phyloP scores from a whole-genome alignment of 192 early-diverging fungal species.

The Helicostylum pulchrum region DNA sequence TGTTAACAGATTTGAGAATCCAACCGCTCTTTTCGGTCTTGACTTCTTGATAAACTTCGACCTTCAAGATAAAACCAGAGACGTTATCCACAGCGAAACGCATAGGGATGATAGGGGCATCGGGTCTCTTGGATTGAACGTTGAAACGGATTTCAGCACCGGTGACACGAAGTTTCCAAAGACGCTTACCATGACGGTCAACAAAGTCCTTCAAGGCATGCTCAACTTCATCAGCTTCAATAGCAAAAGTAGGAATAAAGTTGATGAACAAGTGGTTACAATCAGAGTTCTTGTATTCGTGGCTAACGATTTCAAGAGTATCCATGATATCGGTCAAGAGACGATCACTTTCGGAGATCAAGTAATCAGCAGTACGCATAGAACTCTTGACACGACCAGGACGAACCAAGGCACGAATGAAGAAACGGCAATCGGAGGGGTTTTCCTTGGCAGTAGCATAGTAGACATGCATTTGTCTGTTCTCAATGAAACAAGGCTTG shows the following conservation, averaged over 20 bases:
- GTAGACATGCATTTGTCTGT: slow-evolving; percentile 95
- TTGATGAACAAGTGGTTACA: slow-evolving; percentile 99
- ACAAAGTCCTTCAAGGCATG: slow-evolving; percentile 83
- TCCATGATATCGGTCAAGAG: slow-evolving; percentile 93
- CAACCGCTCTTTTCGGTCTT: slow-evolving; percentile 77
- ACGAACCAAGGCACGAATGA: slow-evolving; percentile 94
- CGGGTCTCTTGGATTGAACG: slow-evolving; percentile 62
- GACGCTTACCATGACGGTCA: slow-evolving; percentile 89
- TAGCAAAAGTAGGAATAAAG: slow-evolving; percentile 93
- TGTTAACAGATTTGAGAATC: slow-evolving; percentile 82
- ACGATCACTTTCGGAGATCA: slow-evolving; percentile 93
- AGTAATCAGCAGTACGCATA: slow-evolving; percentile 87
- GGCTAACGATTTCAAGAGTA: slow-evolving; percentile 90
- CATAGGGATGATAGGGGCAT: slow-evolving; percentile 67
- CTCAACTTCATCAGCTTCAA: slow-evolving; percentile 84
- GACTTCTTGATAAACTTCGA: slow-evolving; percentile 92
- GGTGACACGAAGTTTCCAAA: slow-evolving; percentile 92
- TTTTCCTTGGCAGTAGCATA: slow-evolving; percentile 94
- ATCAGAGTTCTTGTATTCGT: slow-evolving; percentile 91
- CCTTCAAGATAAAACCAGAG: slow-evolving; percentile 87
- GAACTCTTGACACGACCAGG: slow-evolving; percentile 79
- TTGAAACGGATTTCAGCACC: slow-evolving; percentile 97
- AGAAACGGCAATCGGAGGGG: slow-evolving; percentile 92
- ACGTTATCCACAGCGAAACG: slow-evolving; percentile 91
- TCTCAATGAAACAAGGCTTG: slow-evolving; percentile 91